Evolutionary conservation across 2,329 filamentous ascomycete species (phyloP).

Genomic region (Pestalotiopsis sp.): DNA sequence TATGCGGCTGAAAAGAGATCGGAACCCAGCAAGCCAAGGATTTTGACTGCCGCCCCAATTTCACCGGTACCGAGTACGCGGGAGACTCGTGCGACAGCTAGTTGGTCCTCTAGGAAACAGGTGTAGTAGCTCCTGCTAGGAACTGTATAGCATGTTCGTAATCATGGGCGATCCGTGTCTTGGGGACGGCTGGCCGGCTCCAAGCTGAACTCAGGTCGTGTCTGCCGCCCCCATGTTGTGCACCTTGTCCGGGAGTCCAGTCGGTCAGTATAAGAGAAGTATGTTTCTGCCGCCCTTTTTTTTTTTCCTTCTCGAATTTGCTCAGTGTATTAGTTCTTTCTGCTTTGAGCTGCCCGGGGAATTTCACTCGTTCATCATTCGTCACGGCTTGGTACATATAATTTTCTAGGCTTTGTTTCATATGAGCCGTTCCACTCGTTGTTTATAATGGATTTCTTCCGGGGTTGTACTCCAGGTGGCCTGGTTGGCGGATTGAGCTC

Average conservation of each 20-base stretch:
- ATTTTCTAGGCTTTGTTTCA: conserved; percentile 17
- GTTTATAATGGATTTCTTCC: conserved; percentile 26
- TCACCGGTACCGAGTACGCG: background rate
- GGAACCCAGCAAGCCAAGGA: background rate
- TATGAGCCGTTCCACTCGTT: conserved; percentile 28
- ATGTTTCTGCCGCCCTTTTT: background rate
- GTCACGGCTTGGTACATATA: conserved; percentile 13
- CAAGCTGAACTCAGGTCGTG: background rate
- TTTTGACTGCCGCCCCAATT: conserved; percentile 1
- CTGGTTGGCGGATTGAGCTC: conserved; percentile 25
- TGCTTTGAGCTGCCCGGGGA: background rate
- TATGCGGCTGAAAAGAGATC: conserved; percentile 1
- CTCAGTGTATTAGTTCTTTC: background rate
- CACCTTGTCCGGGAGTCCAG: background rate
- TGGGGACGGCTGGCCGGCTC: background rate
- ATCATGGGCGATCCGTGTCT: conserved; percentile 6
- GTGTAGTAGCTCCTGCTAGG: background rate
- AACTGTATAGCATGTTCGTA: background rate
- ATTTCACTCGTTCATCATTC: conserved; percentile 13
- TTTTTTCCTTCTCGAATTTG: conserved; percentile 8
- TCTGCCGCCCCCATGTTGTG: conserved; percentile 1
- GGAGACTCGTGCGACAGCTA: background rate
- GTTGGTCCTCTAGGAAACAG: background rate
- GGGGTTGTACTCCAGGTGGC: conserved; percentile 15
- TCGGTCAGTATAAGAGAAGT: conserved; percentile 5